These are phyloP conservation scores for Xylariaceae sp. DNA, from an alignment of 2,329 filamentous ascomycete genomes.

Conservation along the genomic window DNA sequence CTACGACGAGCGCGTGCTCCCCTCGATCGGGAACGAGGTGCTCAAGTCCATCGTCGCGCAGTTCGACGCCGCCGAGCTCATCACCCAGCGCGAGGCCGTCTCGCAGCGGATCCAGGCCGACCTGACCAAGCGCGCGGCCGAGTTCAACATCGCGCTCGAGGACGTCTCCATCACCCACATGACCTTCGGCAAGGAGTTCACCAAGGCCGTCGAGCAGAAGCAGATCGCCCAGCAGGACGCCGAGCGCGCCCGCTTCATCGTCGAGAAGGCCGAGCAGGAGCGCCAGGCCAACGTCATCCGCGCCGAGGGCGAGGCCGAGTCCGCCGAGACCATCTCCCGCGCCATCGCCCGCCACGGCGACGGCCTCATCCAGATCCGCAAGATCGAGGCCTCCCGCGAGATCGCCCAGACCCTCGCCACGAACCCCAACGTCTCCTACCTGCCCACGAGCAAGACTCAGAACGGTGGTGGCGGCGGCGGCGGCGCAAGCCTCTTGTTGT, in stretches of 20 bases:
- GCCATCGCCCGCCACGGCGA: conserved; percentile 91
- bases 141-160: conserved; percentile 99
- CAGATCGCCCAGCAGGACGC: conserved; percentile 99
- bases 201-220: conserved; percentile 98
- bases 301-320: conserved; percentile 95
- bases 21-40: conserved; percentile 98
- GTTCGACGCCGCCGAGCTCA: conserved; percentile 97
- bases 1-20: conserved; percentile 97
- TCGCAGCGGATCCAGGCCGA: conserved; percentile 90
- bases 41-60: conserved; percentile 97
- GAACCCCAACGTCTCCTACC: conserved; percentile 94
- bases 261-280: conserved; percentile 98
- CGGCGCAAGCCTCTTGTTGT: conserved; percentile 43
- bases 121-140: conserved; percentile 82
- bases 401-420: conserved; percentile 83
- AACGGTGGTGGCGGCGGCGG: conserved; percentile 39
- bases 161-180: conserved; percentile 99
- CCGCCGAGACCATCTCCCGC: conserved; percentile 89
- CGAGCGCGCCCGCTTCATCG: conserved; percentile 93
- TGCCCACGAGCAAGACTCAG: conserved; percentile 69
- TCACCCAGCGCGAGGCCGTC: conserved; percentile 97
- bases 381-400: conserved; percentile 94
- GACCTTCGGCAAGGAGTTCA: conserved; percentile 99
- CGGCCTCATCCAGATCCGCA: conserved; percentile 89
- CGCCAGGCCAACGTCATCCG: conserved; percentile 97